Conservation (phyloP, 2,329 filamentous ascomycete species). For the Hymenoscyphus salicellus region DNA sequence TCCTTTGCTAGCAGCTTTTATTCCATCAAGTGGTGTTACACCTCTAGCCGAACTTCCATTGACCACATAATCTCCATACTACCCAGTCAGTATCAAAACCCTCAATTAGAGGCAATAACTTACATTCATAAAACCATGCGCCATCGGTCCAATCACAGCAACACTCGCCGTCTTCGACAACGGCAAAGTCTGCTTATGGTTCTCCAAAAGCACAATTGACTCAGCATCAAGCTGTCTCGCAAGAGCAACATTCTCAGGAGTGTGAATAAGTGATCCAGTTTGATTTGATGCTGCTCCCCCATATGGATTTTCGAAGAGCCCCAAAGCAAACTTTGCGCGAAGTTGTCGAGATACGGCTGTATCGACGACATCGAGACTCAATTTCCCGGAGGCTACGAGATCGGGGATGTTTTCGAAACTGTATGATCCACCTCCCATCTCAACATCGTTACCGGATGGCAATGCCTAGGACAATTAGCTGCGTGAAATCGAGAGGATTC, state of each 20-base stretch:
- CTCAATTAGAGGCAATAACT: conserved; percentile 32
- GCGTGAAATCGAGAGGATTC: neutral
- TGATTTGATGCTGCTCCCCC: conserved; percentile 54
- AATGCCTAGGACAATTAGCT: conserved; percentile 44
- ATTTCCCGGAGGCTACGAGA: conserved; percentile 58
- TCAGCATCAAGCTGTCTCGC: conserved; percentile 76
- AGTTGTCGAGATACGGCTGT: conserved; percentile 64
- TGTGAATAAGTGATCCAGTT: conserved; percentile 60
- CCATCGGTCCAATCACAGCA: conserved; percentile 74
- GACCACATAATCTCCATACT: conserved; percentile 74
- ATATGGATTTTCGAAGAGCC: conserved; percentile 70
- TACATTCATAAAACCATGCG: conserved; percentile 66
- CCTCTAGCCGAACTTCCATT: conserved; percentile 61
- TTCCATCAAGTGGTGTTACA: conserved; percentile 67
- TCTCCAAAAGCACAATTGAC: conserved; percentile 79
- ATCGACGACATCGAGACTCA: conserved; percentile 60
- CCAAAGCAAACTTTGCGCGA: conserved; percentile 65
- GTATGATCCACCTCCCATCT: conserved; percentile 75
- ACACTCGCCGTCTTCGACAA: conserved; percentile 64
- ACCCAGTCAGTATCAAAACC: conserved; percentile 4
- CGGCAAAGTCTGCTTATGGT: conserved; percentile 62
- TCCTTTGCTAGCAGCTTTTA: conserved; percentile 57
- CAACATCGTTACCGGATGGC: conserved; percentile 67
- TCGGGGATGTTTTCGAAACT: conserved; percentile 66
- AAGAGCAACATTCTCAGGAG: conserved; percentile 63